Conservation (phyloP, 2,329 filamentous ascomycete genomes). For the Penicillium rolfsii region DNA sequence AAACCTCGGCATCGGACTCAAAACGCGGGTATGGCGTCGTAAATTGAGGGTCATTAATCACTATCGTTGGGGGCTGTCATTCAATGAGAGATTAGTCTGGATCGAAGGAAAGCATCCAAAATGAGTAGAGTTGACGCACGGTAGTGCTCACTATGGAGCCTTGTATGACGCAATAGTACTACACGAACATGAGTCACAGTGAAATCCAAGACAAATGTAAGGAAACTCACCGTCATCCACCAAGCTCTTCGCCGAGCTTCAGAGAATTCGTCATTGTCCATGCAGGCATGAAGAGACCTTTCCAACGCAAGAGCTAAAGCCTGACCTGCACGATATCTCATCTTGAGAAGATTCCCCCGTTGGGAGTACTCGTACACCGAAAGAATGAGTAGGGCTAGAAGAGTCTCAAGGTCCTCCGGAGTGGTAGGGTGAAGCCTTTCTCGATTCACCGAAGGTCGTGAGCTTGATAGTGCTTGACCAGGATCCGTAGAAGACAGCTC, state of each 20-base stretch:
- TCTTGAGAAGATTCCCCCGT: conserved; percentile 50
- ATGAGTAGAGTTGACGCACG: conserved; percentile 30
- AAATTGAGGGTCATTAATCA: conserved; percentile 50
- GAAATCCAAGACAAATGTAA: not conserved
- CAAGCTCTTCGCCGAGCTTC: conserved; percentile 50
- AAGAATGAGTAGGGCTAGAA: conserved; percentile 48
- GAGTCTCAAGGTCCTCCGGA: conserved; percentile 47
- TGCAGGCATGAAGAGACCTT: conserved; percentile 46
- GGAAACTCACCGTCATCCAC: conserved; percentile 51
- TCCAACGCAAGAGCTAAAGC: conserved; percentile 49
- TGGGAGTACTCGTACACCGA: conserved; percentile 52
- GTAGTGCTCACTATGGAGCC: conserved; percentile 51
- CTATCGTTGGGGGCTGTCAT: conserved; percentile 46
- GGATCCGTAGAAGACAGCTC: conserved; percentile 46
- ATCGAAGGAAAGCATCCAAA: not conserved
- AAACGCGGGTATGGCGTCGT: conserved; percentile 48
- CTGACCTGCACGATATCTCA: conserved; percentile 51
- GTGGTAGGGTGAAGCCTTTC: conserved; percentile 43
- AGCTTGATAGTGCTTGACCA: conserved; percentile 43
- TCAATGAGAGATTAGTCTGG: conserved; percentile 16
- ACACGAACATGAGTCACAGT: not conserved
- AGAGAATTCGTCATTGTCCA: conserved; percentile 40
- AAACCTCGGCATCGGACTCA: conserved; percentile 46
- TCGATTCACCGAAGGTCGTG: conserved; percentile 37
- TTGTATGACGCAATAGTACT: conserved; percentile 52